phyloP scores from a whole-genome alignment of 192 early-diverging fungal species.

The Coemansia pectinata region DNA sequence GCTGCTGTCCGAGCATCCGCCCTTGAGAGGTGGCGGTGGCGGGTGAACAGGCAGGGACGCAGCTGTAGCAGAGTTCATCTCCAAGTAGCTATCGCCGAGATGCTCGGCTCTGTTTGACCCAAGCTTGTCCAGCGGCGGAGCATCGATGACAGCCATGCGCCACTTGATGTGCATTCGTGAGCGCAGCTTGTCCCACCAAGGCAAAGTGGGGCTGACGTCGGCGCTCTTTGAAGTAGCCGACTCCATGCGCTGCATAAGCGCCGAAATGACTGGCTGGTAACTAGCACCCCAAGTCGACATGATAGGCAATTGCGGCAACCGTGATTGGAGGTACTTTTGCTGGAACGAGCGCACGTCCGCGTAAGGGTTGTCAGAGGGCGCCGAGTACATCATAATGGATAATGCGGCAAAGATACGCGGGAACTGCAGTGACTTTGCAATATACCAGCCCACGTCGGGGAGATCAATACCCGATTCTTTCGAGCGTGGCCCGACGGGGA shows the following conservation, averaged over 20 bases:
- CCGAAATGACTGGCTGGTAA: conserved; percentile 55
- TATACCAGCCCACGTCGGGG: conserved; percentile 39
- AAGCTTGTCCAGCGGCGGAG: conserved; percentile 1
- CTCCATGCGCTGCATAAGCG: conserved; percentile 57
- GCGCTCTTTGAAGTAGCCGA: conserved; percentile 48
- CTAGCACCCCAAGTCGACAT: conserved; percentile 56
- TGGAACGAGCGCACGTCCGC: conserved; percentile 13
- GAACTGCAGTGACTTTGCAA: conserved; percentile 53
- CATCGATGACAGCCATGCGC: conserved; percentile 51
- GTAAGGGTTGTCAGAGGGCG: conserved; percentile 11
- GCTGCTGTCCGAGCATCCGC: neutral
- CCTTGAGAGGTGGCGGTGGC: neutral
- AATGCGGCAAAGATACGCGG: conserved; percentile 47
- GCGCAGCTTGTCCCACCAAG: conserved; percentile 61
- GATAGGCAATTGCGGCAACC: conserved; percentile 41
- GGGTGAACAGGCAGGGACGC: neutral
- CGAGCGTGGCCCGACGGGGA: conserved; percentile 45
- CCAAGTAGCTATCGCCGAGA: conserved; percentile 4
- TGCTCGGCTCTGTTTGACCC: neutral
- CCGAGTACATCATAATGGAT: conserved; percentile 48
- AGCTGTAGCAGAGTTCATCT: neutral
- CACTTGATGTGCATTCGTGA: conserved; percentile 43
- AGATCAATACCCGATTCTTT: conserved; percentile 26
- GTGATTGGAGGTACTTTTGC: conserved; percentile 13
- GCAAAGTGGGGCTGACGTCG: conserved; percentile 51